Evolutionary conservation across 1,284 basidiomycete genomes (phyloP).

Genomic region (Apiotrichum veenhuisii): DNA sequence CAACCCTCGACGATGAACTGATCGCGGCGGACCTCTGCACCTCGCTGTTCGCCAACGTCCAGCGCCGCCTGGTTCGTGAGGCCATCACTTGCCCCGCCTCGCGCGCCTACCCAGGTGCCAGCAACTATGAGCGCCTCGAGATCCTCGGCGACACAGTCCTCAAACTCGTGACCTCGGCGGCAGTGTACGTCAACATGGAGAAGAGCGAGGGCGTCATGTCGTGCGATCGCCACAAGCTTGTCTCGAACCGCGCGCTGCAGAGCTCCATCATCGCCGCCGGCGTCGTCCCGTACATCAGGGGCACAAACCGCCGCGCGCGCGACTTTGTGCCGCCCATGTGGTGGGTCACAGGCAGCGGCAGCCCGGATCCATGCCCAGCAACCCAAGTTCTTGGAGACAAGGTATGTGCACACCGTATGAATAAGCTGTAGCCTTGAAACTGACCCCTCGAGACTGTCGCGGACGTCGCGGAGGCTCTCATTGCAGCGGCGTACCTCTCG

Average conservation of each 20-base stretch:
- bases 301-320: slow-evolving; percentile 14
- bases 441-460: slow-evolving; percentile 30
- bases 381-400: slow-evolving; percentile 34
- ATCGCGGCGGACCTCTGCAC: slow-evolving; percentile 27
- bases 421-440: background rate
- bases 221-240: slow-evolving; percentile 23
- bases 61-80: slow-evolving; percentile 14
- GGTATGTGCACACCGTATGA: slow-evolving; percentile 15
- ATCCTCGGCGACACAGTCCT: slow-evolving; percentile 43
- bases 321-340: slow-evolving; percentile 34
- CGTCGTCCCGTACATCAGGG: slow-evolving; percentile 32
- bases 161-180: slow-evolving; percentile 29
- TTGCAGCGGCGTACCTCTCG: slow-evolving; percentile 38
- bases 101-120: background rate
- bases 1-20: slow-evolving; percentile 27
- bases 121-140: slow-evolving; percentile 41
- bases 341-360: slow-evolving; percentile 17
- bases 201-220: slow-evolving; percentile 18
- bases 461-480: slow-evolving; percentile 39
- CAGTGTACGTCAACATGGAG: slow-evolving; percentile 15
- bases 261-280: slow-evolving; percentile 21
- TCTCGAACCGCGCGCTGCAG: slow-evolving; percentile 30
- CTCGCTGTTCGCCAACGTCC: slow-evolving; percentile 12
- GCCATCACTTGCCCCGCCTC: slow-evolving; percentile 26
- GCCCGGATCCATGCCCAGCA: background rate